Percentiles rank a stretch among this genome's conserved stretches.
phyloP scores from a whole-genome alignment of 2,329 filamentous ascomycete genomes.

The Aphanoascus verrucosus region DNA sequence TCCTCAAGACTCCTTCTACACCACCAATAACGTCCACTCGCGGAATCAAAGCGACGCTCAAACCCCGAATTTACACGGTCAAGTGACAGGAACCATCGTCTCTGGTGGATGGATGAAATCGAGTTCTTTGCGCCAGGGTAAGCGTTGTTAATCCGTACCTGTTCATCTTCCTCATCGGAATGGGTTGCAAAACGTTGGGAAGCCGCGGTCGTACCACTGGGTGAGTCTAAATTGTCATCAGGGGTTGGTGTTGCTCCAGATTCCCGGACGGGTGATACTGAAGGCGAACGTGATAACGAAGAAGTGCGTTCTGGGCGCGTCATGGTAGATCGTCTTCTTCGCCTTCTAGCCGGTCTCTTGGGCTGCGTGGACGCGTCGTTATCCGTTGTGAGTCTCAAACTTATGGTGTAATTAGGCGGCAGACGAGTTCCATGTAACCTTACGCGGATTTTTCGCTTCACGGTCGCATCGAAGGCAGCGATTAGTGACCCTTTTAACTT shows the following conservation, averaged over 20 bases:
- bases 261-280: conserved; percentile 12
- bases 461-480: neutral
- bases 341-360: conserved; percentile 7
- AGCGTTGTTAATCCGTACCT: conserved; percentile 51
- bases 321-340: conserved; percentile 3
- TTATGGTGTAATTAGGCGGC: conserved; percentile 45
- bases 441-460: conserved; percentile 46
- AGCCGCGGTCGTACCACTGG: neutral
- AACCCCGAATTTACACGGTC: conserved; percentile 53
- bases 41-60: conserved; percentile 13
- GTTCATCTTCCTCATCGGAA: conserved; percentile 37
- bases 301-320: conserved; percentile 14
- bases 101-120: conserved; percentile 57
- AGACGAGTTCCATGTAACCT: conserved; percentile 46
- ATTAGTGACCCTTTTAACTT: neutral
- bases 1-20: conserved; percentile 23
- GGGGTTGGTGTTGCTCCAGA: conserved; percentile 12
- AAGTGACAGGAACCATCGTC: conserved; percentile 55
- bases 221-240: neutral
- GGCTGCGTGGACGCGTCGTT: conserved; percentile 32
- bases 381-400: conserved; percentile 41
- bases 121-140: conserved; percentile 56
- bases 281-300: conserved; percentile 17
- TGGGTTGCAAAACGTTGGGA: conserved; percentile 4
- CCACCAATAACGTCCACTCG: conserved; percentile 5